Evolutionary conservation across 2,329 filamentous ascomycete species (phyloP).

Genomic region (Gaeumannomyces tritici): DNA sequence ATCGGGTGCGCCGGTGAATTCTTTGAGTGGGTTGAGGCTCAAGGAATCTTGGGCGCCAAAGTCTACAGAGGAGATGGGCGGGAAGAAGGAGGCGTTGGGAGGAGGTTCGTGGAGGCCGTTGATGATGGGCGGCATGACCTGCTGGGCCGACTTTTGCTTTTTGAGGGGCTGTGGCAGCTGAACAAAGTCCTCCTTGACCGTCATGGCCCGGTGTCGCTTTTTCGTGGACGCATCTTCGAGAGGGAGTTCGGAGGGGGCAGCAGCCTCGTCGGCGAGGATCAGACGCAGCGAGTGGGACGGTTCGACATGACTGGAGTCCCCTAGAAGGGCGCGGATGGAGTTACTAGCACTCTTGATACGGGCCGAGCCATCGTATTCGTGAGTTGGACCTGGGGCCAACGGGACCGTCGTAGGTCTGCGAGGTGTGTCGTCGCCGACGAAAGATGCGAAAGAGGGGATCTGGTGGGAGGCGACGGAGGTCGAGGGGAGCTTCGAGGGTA

Average conservation of each 20-base stretch:
- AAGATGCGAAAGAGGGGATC: constrained; percentile 13
- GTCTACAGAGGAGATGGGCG: constrained; percentile 48
- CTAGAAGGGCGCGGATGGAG: constrained; percentile 30
- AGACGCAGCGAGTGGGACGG: constrained; percentile 33
- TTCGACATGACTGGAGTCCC: constrained; percentile 26
- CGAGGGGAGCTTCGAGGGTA: constrained; percentile 13
- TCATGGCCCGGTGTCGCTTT: constrained; percentile 40
- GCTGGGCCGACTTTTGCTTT: constrained; percentile 51
- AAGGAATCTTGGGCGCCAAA: constrained; percentile 39
- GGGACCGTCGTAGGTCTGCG: background rate
- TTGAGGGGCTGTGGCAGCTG: constrained; percentile 56
- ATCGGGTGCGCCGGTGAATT: constrained; percentile 18
- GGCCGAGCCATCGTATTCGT: constrained; percentile 8
- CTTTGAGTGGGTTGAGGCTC: constrained; percentile 30
- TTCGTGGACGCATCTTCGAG: constrained; percentile 38
- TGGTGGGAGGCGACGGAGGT: constrained; percentile 7
- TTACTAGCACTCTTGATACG: constrained; percentile 14
- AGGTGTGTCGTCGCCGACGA: constrained; percentile 7
- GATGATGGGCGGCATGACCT: constrained; percentile 55
- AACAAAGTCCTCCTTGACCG: constrained; percentile 50
- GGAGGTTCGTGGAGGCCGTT: constrained; percentile 54
- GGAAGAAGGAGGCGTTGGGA: constrained; percentile 51
- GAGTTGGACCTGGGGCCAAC: constrained; percentile 3
- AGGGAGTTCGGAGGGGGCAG: background rate
- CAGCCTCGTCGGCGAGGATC: constrained; percentile 31